Conservation (phyloP, 2,329 filamentous ascomycete genomes). For the Xylariaceae sp. region DNA sequence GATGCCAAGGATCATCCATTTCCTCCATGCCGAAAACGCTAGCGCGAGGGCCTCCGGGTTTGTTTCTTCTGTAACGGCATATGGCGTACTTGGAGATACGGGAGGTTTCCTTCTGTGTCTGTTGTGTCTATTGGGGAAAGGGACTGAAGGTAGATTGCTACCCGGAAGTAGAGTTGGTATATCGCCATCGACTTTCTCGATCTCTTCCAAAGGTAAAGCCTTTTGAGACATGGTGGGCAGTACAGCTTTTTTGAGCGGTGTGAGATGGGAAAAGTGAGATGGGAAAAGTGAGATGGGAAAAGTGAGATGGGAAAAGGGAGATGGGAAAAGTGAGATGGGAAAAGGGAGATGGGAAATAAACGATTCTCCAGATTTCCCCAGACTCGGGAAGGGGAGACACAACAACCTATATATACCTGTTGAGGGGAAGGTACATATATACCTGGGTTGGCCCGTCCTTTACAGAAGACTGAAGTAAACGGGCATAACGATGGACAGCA, state of each 20-base stretch:
- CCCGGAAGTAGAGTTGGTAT: background rate
- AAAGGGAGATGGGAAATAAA: background rate
- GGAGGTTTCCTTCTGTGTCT: background rate
- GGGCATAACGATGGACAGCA: background rate
- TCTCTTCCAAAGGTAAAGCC: background rate
- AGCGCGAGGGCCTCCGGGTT: conserved; percentile 43
- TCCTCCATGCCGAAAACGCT: conserved; percentile 40
- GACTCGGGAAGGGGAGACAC: background rate
- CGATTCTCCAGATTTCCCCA: background rate
- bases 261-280: background rate
- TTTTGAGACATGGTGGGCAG: background rate
- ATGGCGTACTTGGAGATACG: background rate
- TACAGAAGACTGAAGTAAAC: conserved; percentile 5
- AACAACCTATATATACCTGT: conserved; percentile 1
- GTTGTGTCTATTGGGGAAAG: conserved; percentile 1
- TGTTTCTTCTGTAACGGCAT: conserved; percentile 40
- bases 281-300: background rate
- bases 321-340: background rate
- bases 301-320: background rate
- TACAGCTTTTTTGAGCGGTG: background rate
- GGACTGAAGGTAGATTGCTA: background rate
- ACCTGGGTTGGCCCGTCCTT: background rate
- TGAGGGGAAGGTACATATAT: background rate
- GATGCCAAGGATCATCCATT: conserved; percentile 46
- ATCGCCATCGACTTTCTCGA: background rate